Evolutionary conservation across 2,329 filamentous ascomycete species (phyloP).

Genomic region (Neonectria faginata): DNA sequence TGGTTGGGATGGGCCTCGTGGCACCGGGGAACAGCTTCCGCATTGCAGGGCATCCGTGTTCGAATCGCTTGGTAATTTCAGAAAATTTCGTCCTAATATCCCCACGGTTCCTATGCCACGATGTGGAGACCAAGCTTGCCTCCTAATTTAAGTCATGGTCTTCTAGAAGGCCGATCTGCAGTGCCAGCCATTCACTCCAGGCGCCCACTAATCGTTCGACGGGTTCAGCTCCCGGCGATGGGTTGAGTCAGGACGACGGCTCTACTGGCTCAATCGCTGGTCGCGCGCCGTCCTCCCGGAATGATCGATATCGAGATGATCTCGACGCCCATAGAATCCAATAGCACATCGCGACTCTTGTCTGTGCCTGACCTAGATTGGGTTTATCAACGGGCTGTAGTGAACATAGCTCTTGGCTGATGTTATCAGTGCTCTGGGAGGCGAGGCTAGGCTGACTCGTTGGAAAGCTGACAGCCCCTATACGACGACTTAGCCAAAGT

Average conservation of each 20-base stretch:
- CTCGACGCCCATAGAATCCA: slow-evolving; percentile 31
- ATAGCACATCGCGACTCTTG: slow-evolving; percentile 16
- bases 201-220: slow-evolving; percentile 35
- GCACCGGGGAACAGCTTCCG: slow-evolving; percentile 51
- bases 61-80: slow-evolving; percentile 47
- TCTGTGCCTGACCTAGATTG: slow-evolving; percentile 29
- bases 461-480: slow-evolving; percentile 3
- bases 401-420: slow-evolving; percentile 12
- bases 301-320: slow-evolving; percentile 39
- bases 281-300: slow-evolving; percentile 34
- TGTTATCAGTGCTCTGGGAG: slow-evolving; percentile 17
- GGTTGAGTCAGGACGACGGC: slow-evolving; percentile 40
- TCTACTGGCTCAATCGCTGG: slow-evolving; percentile 29
- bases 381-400: slow-evolving; percentile 36
- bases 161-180: slow-evolving; percentile 47
- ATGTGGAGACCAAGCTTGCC: slow-evolving; percentile 37
- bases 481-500: slow-evolving; percentile 22
- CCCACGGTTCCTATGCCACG: slow-evolving; percentile 37
- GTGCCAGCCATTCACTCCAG: slow-evolving; percentile 34
- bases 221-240: slow-evolving; percentile 39
- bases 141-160: slow-evolving; percentile 38
- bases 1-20: slow-evolving; percentile 41
- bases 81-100: slow-evolving; percentile 41
- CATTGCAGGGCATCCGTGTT: slow-evolving; percentile 38
- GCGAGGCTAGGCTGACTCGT: slow-evolving; percentile 27